These are phyloP conservation scores for Cynara cardunculus DNA, from an alignment of 129 eudicot genomes.

Conservation along the genomic window DNA sequence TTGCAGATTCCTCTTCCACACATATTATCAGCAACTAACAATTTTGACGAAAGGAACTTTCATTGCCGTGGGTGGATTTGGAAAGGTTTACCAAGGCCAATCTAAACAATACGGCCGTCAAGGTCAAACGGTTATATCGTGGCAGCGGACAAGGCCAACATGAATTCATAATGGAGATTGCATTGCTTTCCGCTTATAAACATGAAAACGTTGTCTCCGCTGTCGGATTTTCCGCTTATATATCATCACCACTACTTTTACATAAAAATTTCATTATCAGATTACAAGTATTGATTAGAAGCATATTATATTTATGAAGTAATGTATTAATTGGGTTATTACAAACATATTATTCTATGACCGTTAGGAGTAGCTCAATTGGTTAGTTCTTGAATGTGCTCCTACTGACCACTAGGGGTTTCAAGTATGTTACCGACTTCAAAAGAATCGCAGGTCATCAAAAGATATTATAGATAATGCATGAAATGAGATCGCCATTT, in stretches of 20 bases:
- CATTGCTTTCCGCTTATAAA: slow-evolving; percentile 27
- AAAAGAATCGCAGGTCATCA: too few relatives aligned
- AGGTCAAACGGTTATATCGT: slow-evolving; percentile 32
- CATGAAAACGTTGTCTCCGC: slow-evolving; percentile 28
- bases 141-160: slow-evolving; percentile 24
- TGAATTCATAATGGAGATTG: slow-evolving; percentile 35
- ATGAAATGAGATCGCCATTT: too few relatives aligned
- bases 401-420: too few relatives aligned
- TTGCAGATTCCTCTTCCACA: slow-evolving; percentile 30
- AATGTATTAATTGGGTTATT: neutral
- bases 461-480: too few relatives aligned
- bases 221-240: slow-evolving; percentile 24
- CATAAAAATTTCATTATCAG: too few relatives aligned
- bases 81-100: slow-evolving; percentile 30
- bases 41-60: slow-evolving; percentile 16
- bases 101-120: slow-evolving; percentile 16
- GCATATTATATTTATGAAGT: too few relatives aligned
- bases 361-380: neutral
- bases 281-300: too few relatives aligned
- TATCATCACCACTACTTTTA: too few relatives aligned
- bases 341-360: neutral
- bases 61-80: slow-evolving; percentile 35
- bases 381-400: neutral
- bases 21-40: slow-evolving; percentile 27
- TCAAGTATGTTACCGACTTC: too few relatives aligned